Evolutionary conservation across 495 filamentous ascomycete species (phyloP).

Genomic region (Penicillium longicatenatum): DNA sequence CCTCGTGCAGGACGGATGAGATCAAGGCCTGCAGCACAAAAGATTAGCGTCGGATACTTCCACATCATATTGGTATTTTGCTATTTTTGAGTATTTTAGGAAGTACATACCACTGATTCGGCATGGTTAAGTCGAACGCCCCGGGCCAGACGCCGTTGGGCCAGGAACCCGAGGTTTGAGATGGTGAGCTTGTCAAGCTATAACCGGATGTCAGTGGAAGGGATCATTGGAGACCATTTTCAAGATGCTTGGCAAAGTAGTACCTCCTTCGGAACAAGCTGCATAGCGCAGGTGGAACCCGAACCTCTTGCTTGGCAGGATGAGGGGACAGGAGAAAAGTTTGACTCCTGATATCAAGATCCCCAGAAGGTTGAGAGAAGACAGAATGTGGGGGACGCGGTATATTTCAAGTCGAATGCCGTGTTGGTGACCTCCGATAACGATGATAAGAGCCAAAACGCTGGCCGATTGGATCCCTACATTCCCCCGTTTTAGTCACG

Average conservation of each 20-base stretch:
- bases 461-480: constrained; percentile 26
- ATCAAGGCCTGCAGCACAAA: constrained; percentile 70
- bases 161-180: constrained; percentile 84
- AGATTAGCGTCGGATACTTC: constrained; percentile 1
- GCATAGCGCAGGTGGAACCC: constrained; percentile 58
- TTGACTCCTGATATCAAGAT: constrained; percentile 2
- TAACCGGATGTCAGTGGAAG: neutral
- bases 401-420: constrained; percentile 11
- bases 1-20: constrained; percentile 86
- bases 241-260: constrained; percentile 18
- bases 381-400: constrained; percentile 21
- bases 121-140: constrained; percentile 89
- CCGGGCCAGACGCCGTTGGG: constrained; percentile 85
- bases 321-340: neutral
- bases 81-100: neutral
- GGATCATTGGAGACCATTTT: neutral
- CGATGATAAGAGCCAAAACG: constrained; percentile 22
- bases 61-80: neutral
- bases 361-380: constrained; percentile 7
- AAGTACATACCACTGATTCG: constrained; percentile 76
- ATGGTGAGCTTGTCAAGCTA: constrained; percentile 97
- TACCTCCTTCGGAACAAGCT: constrained; percentile 86
- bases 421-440: constrained; percentile 2
- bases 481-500: constrained; percentile 30
- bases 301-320: constrained; percentile 16